Base-by-base conservation (phyloP, 805 yeast genomes). In the Barnettozyma sp. region DNA sequence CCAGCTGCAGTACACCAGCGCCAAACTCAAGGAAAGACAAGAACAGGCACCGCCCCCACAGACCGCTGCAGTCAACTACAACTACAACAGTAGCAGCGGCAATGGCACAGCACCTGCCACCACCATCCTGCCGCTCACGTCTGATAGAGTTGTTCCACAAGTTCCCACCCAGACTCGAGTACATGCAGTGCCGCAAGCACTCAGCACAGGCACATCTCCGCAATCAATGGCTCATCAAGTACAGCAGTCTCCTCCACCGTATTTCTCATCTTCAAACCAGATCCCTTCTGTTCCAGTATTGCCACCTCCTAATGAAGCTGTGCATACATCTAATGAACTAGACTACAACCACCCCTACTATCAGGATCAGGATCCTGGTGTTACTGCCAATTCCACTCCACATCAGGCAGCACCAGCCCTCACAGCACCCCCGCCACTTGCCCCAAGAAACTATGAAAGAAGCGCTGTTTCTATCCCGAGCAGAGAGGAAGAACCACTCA, bases 1-100 rank as follows among this genome's bases (percentile, higher is more conserved):
- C 12, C 67, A 62, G 39, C 41, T 31, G 23, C 62, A 59, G 37
- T 58, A 58, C 35, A 45, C 44, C 8, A 43, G 53, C 26, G 48
- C 45, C 33, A 54, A 53, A 15, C 24, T 22, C 3, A 22, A 26
- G 6, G 26, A 30, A 24, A 37, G 32, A 34, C 36, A 29, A 34
- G 16, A 15, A 25, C 25, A 33, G 25, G 28, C 34, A 7, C 46
- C 20, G 7, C 36, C 22, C 13, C 22, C 30, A 23, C 26, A 23
- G 17, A 4, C 17, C 16, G 18, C 18, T 12, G 18, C 42, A 40
- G n/a, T n/a, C n/a, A n/a, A n/a, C n/a, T n/a, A 16, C 42, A 36
- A 29, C 39, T 30, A 11, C 9, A n/a, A 14, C 48, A 35, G 18
- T 3, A n/a, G n/a, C n/a, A n/a, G n/a, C n/a, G n/a, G n/a, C n/a